Conservation (phyloP, 2,329 filamentous ascomycete species). For the Ophiocordyceps australis region DNA sequence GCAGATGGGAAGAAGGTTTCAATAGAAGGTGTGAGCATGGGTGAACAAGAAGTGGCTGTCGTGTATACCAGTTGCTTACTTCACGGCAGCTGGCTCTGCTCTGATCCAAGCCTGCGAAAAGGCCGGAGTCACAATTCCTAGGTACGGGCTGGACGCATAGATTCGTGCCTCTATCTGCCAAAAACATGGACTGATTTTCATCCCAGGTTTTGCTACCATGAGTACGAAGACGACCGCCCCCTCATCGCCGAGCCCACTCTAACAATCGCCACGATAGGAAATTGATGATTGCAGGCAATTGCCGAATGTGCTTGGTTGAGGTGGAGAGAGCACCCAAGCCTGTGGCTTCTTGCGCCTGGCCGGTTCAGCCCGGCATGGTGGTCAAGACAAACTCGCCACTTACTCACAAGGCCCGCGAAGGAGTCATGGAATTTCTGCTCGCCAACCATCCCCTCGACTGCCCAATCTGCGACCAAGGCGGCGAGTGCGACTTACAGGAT, state of each 20-base stretch:
- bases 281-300: slow-evolving; percentile 97
- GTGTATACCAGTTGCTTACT: too few species aligned
- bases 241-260: slow-evolving; percentile 14
- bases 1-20: slow-evolving; percentile 95
- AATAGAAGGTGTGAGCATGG: slow-evolving; percentile 81
- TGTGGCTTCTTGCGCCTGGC: slow-evolving; percentile 96
- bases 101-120: slow-evolving; percentile 99
- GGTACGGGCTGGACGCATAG: slow-evolving; percentile 27
- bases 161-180: not conserved
- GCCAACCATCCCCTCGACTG: slow-evolving; percentile 94
- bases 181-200: slow-evolving; percentile 7
- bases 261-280: slow-evolving; percentile 51
- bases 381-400: slow-evolving; percentile 96
- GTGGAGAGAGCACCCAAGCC: slow-evolving; percentile 94
- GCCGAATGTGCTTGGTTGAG: slow-evolving; percentile 98
- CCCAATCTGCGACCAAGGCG: slow-evolving; percentile 96
- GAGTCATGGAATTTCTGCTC: slow-evolving; percentile 96
- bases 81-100: slow-evolving; percentile 65
- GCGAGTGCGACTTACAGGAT: slow-evolving; percentile 97
- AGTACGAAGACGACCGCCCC: slow-evolving; percentile 37
- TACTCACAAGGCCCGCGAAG: slow-evolving; percentile 93
- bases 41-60: too few species aligned
- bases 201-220: slow-evolving; percentile 92
- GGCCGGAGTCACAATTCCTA: slow-evolving; percentile 76
- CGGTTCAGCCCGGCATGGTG: slow-evolving; percentile 95